phyloP scores from a whole-genome alignment of 345 rosid genomes.

The Streptanthus diversifolius region DNA sequence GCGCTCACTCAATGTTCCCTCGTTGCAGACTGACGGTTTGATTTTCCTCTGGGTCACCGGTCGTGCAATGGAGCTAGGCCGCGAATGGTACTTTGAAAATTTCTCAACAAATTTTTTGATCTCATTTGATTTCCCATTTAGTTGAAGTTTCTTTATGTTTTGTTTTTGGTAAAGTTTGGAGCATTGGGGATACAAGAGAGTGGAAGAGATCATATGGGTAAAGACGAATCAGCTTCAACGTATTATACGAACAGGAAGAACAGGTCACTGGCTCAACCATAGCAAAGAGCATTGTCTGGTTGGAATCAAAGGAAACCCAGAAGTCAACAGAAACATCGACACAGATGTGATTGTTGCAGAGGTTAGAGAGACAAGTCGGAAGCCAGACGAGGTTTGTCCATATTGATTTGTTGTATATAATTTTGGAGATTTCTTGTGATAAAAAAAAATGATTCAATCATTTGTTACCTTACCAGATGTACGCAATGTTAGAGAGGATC shows the following conservation, averaged over 20 bases:
- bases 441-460: background rate
- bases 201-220: conserved; percentile 96
- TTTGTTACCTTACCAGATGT: conserved; percentile 59
- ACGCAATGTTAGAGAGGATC: conserved; percentile 93
- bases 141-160: background rate
- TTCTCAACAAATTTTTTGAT: background rate
- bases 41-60: conserved; percentile 99
- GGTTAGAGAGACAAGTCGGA: conserved; percentile 97
- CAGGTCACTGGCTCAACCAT: conserved; percentile 99
- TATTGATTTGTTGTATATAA: background rate
- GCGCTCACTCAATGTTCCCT: conserved; percentile 97
- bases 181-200: conserved; percentile 94
- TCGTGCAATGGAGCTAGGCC: conserved; percentile 99
- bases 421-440: background rate
- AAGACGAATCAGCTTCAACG: conserved; percentile 97
- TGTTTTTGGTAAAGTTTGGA: conserved; percentile 52
- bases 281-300: conserved; percentile 99
- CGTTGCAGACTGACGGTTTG: conserved; percentile 95
- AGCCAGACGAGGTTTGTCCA: conserved; percentile 93
- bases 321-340: conserved; percentile 92
- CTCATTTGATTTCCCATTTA: background rate
- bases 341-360: conserved; percentile 98
- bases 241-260: conserved; percentile 94
- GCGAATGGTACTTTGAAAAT: conserved; percentile 62
- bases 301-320: conserved; percentile 93